A percentile compares a stretch with the other conserved stretches of the same genome.
These are phyloP conservation scores for Coemansia pectinata DNA, from an alignment of 192 early-diverging fungal species.

Conservation along the genomic window DNA sequence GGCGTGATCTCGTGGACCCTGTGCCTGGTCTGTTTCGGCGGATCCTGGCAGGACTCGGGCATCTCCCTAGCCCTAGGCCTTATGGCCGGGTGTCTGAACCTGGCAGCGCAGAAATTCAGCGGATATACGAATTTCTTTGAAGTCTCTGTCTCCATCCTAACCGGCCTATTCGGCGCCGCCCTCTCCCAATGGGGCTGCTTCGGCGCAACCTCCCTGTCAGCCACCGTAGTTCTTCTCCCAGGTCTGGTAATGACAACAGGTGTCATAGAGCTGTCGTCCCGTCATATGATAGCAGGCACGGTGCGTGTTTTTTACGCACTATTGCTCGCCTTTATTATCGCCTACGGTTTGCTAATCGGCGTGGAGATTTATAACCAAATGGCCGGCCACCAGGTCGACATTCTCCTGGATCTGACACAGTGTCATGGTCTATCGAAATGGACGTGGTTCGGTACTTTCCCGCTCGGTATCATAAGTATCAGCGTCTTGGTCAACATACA, in stretches of 20 bases:
- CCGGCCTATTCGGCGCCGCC: conserved; percentile 59
- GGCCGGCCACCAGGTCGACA: conserved; percentile 27
- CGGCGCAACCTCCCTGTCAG: conserved; percentile 61
- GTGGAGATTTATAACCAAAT: conserved; percentile 61
- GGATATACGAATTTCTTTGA: conserved; percentile 70
- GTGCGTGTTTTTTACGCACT: conserved; percentile 81
- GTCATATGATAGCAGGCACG: conserved; percentile 87
- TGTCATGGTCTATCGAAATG: conserved; percentile 38
- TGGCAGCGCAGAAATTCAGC: conserved; percentile 60
- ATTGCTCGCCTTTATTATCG: conserved; percentile 74
- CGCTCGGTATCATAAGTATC: conserved; percentile 56
- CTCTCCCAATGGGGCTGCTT: conserved; percentile 62
- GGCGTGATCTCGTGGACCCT: conserved; percentile 59
- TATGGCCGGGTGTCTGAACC: conserved; percentile 58
- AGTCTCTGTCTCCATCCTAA: conserved; percentile 59
- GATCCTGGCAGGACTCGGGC: conserved; percentile 66
- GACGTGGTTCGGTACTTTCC: conserved; percentile 61
- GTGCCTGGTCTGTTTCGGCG: conserved; percentile 66
- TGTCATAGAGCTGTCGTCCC: conserved; percentile 82
- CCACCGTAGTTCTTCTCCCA: conserved; percentile 62
- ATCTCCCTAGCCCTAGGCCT: conserved; percentile 55
- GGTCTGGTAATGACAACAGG: conserved; percentile 78
- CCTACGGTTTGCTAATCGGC: conserved; percentile 68
- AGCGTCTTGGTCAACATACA: conserved; percentile 62
- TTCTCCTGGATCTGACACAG: conserved; percentile 52